phyloP scores from a whole-genome alignment of 306 rosid genomes.

The Trifolium dubium region DNA sequence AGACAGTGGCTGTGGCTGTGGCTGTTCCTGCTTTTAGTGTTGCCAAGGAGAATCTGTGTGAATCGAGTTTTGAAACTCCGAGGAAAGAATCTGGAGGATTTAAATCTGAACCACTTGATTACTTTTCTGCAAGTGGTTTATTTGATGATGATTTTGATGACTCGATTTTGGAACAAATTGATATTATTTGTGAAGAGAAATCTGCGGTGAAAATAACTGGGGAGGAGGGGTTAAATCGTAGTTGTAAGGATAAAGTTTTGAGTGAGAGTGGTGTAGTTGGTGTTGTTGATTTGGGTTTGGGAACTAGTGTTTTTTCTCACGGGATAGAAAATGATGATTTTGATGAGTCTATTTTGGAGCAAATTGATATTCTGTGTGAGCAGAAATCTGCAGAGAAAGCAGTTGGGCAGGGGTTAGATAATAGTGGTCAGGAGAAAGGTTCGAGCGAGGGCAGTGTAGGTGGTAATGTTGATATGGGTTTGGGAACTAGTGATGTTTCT shows the following conservation, averaged over 20 bases:
- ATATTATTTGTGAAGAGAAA: constrained; percentile 63
- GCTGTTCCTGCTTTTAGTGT: constrained; percentile 16
- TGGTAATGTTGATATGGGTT: constrained; percentile 33
- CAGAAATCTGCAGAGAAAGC: constrained; percentile 56
- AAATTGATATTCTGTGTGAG: constrained; percentile 68
- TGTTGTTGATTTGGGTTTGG: constrained; percentile 31
- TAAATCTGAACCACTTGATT: constrained; percentile 35
- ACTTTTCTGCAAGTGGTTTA: constrained; percentile 43
- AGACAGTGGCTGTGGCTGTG: background rate
- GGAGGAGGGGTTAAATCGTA: constrained; percentile 30
- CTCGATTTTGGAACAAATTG: constrained; percentile 69
- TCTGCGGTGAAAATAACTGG: constrained; percentile 44
- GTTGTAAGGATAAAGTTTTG: constrained; percentile 19
- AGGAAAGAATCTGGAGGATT: constrained; percentile 44
- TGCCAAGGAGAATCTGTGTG: constrained; percentile 35
- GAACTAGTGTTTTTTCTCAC: constrained; percentile 24
- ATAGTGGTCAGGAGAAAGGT: constrained; percentile 12
- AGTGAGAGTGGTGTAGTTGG: constrained; percentile 28
- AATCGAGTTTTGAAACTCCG: constrained; percentile 56
- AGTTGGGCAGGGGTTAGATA: constrained; percentile 34
- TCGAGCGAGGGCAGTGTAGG: constrained; percentile 28
- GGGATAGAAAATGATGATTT: constrained; percentile 38
- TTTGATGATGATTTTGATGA: constrained; percentile 74
- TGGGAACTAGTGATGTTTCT: constrained; percentile 22
- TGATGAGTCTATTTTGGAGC: constrained; percentile 25